These are phyloP conservation scores for Clathrus columnatus DNA, from an alignment of 768 basidiomycete species.

Conservation along the genomic window DNA sequence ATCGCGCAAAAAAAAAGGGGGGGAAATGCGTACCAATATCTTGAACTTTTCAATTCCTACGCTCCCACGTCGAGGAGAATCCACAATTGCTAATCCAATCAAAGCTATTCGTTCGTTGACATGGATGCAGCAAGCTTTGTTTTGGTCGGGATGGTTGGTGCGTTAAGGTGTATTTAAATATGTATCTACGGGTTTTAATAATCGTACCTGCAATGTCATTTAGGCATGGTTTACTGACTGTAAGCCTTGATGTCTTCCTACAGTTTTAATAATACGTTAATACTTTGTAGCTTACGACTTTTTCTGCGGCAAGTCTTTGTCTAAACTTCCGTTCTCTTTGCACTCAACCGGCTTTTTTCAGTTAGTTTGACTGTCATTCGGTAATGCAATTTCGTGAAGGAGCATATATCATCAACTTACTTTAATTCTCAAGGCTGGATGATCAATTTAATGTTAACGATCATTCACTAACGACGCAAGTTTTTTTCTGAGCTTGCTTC, in stretches of 20 bases:
- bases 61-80: background rate
- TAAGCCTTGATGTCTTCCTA: background rate
- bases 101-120: background rate
- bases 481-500: background rate
- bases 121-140: slow-evolving; percentile 2
- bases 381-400: background rate
- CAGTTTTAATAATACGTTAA: background rate
- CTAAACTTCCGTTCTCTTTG: background rate
- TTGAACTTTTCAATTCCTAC: background rate
- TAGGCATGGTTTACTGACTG: slow-evolving; percentile 1
- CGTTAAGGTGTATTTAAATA: background rate
- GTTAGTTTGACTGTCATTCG: slow-evolving; percentile 4
- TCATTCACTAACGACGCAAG: background rate
- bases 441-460: background rate
- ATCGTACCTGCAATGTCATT: too few relatives aligned
- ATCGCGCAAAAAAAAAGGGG: too few relatives aligned
- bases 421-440: background rate
- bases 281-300: background rate
- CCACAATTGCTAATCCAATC: background rate
- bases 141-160: slow-evolving; percentile 4
- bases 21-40: too few relatives aligned
- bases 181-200: too few relatives aligned
- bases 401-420: background rate
- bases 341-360: background rate
- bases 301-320: background rate